Percentiles rank a stretch among this genome's conserved stretches.
Conservation (phyloP, 805 yeast genomes). For the Wickerhamiella qilinensis region DNA sequence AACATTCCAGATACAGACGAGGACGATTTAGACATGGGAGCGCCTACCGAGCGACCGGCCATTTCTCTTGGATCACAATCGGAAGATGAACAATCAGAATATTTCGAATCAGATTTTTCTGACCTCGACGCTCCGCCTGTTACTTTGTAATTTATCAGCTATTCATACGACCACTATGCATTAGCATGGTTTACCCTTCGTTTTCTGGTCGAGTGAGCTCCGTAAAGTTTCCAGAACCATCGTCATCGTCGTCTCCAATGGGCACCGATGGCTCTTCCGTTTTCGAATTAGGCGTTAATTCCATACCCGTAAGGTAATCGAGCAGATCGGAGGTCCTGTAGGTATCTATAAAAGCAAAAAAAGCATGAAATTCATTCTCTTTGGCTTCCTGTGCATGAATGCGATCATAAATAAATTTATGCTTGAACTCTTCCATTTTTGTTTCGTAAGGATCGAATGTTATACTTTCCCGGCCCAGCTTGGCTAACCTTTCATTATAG, state of each 20-base stretch:
- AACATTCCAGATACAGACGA: slow-evolving; percentile 17
- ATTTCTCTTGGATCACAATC: neutral
- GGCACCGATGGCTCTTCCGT: slow-evolving; percentile 5
- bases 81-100: slow-evolving; percentile 4
- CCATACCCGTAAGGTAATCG: slow-evolving; percentile 30
- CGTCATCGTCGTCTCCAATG: neutral
- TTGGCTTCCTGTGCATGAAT: slow-evolving; percentile 79
- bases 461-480: slow-evolving; percentile 63
- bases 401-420: slow-evolving; percentile 77
- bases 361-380: slow-evolving; percentile 80
- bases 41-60: no score
- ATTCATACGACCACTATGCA: no score
- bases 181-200: no score
- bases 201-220: no score
- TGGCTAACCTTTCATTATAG: slow-evolving; percentile 53
- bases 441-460: slow-evolving; percentile 47
- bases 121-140: slow-evolving; percentile 7
- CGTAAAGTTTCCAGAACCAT: no score
- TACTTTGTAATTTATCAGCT: neutral
- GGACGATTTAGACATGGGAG: slow-evolving; percentile 6
- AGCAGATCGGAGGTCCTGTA: slow-evolving; percentile 51
- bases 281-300: slow-evolving; percentile 1
- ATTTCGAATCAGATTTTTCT: slow-evolving; percentile 2
- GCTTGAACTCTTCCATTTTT: slow-evolving; percentile 74
- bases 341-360: slow-evolving; percentile 78